Evolutionary conservation across 2,329 filamentous ascomycete genomes (phyloP).

Genomic region (Aspergillus udagawae): DNA sequence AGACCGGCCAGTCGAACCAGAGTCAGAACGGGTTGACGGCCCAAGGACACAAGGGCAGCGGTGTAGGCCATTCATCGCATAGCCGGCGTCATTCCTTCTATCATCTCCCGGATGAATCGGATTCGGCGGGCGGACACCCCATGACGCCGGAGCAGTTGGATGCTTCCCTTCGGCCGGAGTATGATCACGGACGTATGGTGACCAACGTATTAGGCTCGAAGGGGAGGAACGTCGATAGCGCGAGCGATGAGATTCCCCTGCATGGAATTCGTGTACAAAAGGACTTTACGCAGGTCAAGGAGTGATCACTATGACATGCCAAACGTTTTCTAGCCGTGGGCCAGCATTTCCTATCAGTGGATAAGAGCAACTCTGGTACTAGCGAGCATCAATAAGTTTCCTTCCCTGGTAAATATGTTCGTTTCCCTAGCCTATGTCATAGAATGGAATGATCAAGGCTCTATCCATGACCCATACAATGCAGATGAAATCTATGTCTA

Average conservation of each 20-base stretch:
- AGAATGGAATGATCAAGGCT: too few species aligned
- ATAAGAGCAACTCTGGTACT: too few species aligned
- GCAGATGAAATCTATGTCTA: too few species aligned
- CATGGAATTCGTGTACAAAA: conserved; percentile 18
- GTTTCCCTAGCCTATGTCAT: too few species aligned
- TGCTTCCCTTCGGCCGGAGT: conserved; percentile 15
- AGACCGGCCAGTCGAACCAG: conserved; percentile 2
- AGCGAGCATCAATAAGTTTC: too few species aligned
- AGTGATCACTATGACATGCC: neutral
- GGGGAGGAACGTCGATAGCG: conserved; percentile 1
- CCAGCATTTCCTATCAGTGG: too few species aligned
- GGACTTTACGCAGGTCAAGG: conserved; percentile 12
- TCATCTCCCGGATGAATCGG: conserved; percentile 13
- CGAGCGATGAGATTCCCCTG: conserved; percentile 19
- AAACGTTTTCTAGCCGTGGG: too few species aligned
- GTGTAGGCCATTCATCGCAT: neutral
- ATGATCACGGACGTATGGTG: conserved; percentile 13
- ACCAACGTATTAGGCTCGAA: conserved; percentile 13
- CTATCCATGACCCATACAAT: too few species aligned
- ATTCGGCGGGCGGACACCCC: neutral
- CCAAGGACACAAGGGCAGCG: neutral
- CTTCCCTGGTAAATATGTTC: too few species aligned
- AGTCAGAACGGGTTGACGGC: neutral
- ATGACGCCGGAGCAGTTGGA: conserved; percentile 3
- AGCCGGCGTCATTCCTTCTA: conserved; percentile 13